These are phyloP conservation scores for Yamadazyma akitaensis DNA, from an alignment of 805 yeast genomes.

Conservation along the genomic window DNA sequence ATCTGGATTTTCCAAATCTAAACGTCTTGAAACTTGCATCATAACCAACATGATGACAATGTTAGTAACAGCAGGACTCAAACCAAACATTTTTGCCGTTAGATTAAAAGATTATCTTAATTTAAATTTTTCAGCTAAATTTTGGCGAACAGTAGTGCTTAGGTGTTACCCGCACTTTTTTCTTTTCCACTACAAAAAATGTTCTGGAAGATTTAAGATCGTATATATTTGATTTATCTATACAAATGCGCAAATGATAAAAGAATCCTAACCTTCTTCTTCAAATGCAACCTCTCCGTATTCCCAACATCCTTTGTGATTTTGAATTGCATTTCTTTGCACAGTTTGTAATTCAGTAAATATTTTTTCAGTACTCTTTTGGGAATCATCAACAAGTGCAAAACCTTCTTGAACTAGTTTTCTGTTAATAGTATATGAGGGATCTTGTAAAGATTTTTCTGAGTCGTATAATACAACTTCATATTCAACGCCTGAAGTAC, in stretches of 20 bases:
- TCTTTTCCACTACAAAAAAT: not conserved
- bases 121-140: not conserved
- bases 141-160: not conserved
- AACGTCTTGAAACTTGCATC: slow-evolving; percentile 90
- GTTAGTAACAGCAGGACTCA: slow-evolving; percentile 90
- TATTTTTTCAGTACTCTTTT: slow-evolving; percentile 34
- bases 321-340: slow-evolving; percentile 48
- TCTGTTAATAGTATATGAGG: slow-evolving; percentile 57
- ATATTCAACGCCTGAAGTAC: slow-evolving; percentile 43
- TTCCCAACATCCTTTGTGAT: slow-evolving; percentile 68
- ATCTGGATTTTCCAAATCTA: slow-evolving; percentile 83
- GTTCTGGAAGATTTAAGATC: slow-evolving; percentile 4
- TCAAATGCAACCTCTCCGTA: slow-evolving; percentile 68
- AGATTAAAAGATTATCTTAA: not conserved
- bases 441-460: slow-evolving; percentile 48
- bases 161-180: slow-evolving; percentile 10
- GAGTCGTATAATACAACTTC: slow-evolving; percentile 56
- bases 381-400: slow-evolving; percentile 48
- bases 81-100: slow-evolving; percentile 19
- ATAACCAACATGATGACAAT: slow-evolving; percentile 87
- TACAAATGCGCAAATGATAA: not conserved
- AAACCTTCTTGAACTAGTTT: slow-evolving; percentile 57
- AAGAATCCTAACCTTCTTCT: slow-evolving; percentile 29
- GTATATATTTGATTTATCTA: not conserved
- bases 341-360: slow-evolving; percentile 33